Percentiles rank a stretch among this genome's conserved stretches.
phyloP scores from a whole-genome alignment of 164 flowering plant species.

The Annona cherimola region DNA sequence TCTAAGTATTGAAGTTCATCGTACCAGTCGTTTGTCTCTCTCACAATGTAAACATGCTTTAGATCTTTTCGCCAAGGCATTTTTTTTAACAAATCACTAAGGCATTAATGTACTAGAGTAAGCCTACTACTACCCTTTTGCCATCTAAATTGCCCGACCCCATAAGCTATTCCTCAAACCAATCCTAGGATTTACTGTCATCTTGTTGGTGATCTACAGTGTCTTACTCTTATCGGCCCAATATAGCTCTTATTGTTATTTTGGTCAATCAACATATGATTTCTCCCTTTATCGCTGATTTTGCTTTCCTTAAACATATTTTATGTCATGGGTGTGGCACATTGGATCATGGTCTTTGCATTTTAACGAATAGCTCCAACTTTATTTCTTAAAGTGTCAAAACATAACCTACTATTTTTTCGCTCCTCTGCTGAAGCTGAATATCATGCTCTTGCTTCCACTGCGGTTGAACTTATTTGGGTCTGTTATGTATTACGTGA shows the following conservation, averaged over 20 bases:
- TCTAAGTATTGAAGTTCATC: too few species aligned
- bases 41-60: neutral
- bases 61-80: neutral
- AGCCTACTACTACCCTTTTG: neutral
- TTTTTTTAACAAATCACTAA: neutral
- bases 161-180: neutral
- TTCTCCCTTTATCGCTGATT: neutral
- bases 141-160: too few species aligned
- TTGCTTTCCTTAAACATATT: neutral
- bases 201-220: neutral
- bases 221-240: neutral
- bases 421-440: neutral
- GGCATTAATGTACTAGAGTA: neutral
- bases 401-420: neutral
- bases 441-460: neutral
- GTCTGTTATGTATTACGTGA: neutral
- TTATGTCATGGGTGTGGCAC: neutral
- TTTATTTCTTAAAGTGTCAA: neutral
- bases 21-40: neutral
- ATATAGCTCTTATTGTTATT: neutral
- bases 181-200: neutral
- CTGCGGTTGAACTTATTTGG: neutral
- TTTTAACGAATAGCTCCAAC: neutral
- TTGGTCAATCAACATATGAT: neutral
- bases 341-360: neutral